Evolutionary conservation across 768 basidiomycete species (phyloP).

Genomic region (Mycena kentingensis): DNA sequence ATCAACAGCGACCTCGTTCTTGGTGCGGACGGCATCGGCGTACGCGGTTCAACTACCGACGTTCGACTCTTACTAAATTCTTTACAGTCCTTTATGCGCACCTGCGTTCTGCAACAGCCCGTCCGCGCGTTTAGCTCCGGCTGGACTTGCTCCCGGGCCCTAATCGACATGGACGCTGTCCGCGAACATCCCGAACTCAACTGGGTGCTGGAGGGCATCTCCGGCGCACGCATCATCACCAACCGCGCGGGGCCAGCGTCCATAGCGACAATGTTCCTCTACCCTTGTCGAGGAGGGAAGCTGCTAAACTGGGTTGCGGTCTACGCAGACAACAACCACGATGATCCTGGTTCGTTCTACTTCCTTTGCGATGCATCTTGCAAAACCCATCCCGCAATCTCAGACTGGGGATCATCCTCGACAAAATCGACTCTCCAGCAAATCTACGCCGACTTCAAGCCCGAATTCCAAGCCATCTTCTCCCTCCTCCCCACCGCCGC

Average conservation of each 20-base stretch:
- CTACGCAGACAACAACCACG: background rate
- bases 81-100: slow-evolving; percentile 5
- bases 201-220: slow-evolving; percentile 1
- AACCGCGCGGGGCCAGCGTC: background rate
- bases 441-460: background rate
- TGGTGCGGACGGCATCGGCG: slow-evolving; percentile 36
- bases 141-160: background rate
- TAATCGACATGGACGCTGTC: background rate
- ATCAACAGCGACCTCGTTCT: slow-evolving; percentile 36
- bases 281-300: slow-evolving; percentile 5
- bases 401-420: background rate
- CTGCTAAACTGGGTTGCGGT: background rate
- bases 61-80: background rate
- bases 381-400: background rate
- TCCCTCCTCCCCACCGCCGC: background rate
- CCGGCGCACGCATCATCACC: background rate
- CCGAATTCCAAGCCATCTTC: slow-evolving; percentile 1
- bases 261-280: background rate
- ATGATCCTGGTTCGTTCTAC: background rate
- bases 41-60: background rate
- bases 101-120: background rate
- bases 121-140: background rate
- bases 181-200: background rate
- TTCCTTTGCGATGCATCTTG: background rate
- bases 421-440: background rate